A percentile compares a stretch with the other conserved stretches of the same genome.
Evolutionary conservation across 306 rosid species (phyloP).

Genomic region (Citrullus colocynthis): DNA sequence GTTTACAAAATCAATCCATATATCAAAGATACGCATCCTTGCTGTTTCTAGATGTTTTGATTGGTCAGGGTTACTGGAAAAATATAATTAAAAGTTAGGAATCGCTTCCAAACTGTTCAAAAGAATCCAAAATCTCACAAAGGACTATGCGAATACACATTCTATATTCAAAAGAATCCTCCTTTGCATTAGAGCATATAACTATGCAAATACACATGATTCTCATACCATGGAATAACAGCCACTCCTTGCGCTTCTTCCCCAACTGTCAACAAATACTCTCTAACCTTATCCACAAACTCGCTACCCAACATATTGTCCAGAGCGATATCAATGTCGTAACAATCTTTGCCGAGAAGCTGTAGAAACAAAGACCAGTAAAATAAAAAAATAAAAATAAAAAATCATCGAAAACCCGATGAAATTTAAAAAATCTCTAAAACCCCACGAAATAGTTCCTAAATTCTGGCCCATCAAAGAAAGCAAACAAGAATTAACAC

Average conservation of each 20-base stretch:
- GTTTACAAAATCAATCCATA: constrained; percentile 92
- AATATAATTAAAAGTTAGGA: not conserved
- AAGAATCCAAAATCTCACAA: not conserved
- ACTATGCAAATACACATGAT: not conserved
- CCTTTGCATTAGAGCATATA: not conserved
- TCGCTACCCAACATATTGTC: constrained; percentile 84
- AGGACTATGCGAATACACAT: too few species aligned
- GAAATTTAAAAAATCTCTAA: not conserved
- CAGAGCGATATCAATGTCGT: constrained; percentile 84
- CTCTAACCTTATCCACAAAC: constrained; percentile 67
- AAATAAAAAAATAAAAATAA: not conserved
- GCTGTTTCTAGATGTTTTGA: constrained; percentile 97
- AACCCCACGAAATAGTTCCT: not conserved
- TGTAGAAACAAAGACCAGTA: constrained; percentile 17
- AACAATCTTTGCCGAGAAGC: constrained; percentile 85
- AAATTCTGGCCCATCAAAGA: not conserved
- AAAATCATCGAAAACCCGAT: not conserved
- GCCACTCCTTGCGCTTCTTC: constrained; percentile 83
- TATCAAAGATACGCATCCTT: constrained; percentile 74
- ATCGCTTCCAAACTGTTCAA: not conserved
- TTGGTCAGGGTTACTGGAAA: constrained; percentile 89
- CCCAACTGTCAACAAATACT: constrained; percentile 51
- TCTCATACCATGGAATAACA: constrained; percentile 56
- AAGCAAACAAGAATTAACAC: not conserved
- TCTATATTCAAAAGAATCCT: too few species aligned